phyloP scores from a whole-genome alignment of 495 filamentous ascomycete species.

The Penicillium cataractarum region DNA sequence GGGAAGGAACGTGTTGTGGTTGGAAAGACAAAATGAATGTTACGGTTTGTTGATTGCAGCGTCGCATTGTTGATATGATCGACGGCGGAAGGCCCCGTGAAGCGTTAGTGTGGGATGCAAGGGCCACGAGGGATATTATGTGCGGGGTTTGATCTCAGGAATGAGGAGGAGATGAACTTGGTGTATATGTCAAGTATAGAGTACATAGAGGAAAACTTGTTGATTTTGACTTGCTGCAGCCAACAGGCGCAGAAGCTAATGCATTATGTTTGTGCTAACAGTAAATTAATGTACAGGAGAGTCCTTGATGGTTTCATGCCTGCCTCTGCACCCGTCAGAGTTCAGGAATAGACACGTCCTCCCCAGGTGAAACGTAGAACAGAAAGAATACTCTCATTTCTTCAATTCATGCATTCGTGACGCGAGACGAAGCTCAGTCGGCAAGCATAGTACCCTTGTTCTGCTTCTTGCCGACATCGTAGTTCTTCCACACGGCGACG shows the following conservation, averaged over 20 bases:
- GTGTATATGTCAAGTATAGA: neutral
- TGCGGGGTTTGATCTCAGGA: slow-evolving; percentile 14
- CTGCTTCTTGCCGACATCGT: slow-evolving; percentile 48
- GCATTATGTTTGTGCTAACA: slow-evolving; percentile 4
- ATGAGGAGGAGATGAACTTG: neutral
- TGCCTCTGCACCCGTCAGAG: slow-evolving; percentile 2
- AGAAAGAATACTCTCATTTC: neutral
- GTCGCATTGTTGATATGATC: slow-evolving; percentile 28
- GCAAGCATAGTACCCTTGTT: slow-evolving; percentile 49
- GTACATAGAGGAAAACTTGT: neutral
- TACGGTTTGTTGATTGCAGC: slow-evolving; percentile 15
- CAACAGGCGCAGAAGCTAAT: neutral
- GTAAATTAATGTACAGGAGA: slow-evolving; percentile 4
- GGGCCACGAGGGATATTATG: slow-evolving; percentile 7
- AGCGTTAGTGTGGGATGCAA: slow-evolving; percentile 23
- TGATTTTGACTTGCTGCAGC: neutral
- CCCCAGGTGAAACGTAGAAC: neutral
- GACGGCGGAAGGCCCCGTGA: slow-evolving; percentile 13
- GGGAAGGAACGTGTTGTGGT: neutral
- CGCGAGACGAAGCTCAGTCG: neutral
- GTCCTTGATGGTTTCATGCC: neutral
- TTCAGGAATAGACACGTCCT: neutral
- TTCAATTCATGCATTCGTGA: neutral
- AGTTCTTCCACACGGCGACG: slow-evolving; percentile 50
- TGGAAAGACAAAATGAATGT: slow-evolving; percentile 5